Evolutionary conservation across 352 stramenopile species (phyloP).

Genomic region (Plasmopara viticola): DNA sequence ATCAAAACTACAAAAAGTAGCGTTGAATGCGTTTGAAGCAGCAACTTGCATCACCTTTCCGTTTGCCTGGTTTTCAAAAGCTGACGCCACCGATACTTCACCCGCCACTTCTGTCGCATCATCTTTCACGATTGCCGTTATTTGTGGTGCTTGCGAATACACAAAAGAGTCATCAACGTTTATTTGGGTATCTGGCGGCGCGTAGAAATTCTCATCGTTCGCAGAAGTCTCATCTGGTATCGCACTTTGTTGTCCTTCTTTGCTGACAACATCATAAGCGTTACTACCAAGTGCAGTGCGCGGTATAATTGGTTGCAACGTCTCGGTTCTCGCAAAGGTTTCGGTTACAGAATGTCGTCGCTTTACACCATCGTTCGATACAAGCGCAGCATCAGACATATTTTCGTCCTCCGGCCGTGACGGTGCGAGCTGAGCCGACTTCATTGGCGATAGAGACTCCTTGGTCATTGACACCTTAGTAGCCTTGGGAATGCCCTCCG

Average conservation of each 20-base stretch:
- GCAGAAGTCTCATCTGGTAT: background rate
- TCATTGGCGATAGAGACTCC: background rate
- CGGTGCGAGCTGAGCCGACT: conserved; percentile 1
- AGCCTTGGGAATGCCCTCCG: background rate
- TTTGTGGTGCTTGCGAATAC: background rate
- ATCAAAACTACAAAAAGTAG: background rate
- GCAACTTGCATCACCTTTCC: background rate
- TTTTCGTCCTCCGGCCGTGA: background rate
- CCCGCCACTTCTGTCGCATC: background rate
- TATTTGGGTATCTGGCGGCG: too few relatives aligned
- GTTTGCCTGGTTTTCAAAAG: conserved; percentile 1
- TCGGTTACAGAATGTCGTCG: conserved; percentile 6
- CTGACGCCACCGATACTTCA: background rate
- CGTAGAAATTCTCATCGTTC: background rate
- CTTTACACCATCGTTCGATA: conserved; percentile 10
- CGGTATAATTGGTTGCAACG: conserved; percentile 6
- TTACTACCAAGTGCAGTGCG: conserved; percentile 2
- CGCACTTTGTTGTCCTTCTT: background rate
- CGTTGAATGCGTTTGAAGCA: background rate
- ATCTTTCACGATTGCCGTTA: background rate
- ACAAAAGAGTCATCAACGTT: too few relatives aligned
- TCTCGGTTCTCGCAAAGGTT: background rate
- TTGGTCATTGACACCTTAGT: background rate
- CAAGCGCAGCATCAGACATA: background rate
- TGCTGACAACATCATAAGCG: background rate